phyloP scores from a whole-genome alignment of 2,329 filamentous ascomycete species.

The Hypocrella siamensis region DNA sequence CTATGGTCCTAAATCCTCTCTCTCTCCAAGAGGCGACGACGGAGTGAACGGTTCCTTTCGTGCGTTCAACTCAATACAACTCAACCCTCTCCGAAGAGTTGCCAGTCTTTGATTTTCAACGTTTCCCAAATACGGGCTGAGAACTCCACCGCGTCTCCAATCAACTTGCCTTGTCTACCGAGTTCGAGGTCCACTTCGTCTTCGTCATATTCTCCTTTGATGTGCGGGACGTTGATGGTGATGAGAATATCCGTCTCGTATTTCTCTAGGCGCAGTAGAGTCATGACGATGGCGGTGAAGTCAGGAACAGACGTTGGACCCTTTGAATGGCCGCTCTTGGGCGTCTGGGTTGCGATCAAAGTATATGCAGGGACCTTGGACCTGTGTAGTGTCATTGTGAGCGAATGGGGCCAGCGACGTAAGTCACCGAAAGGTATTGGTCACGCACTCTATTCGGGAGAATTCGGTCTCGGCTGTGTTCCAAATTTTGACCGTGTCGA shows the following conservation, averaged over 20 bases:
- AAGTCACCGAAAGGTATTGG: too few relatives aligned
- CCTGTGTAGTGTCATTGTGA: constrained; percentile 8
- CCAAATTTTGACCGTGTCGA: constrained; percentile 50
- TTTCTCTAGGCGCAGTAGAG: constrained; percentile 60
- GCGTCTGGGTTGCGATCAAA: constrained; percentile 49
- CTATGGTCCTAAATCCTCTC: too few relatives aligned
- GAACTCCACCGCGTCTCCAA: constrained; percentile 54
- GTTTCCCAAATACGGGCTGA: constrained; percentile 52
- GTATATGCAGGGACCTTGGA: constrained; percentile 45
- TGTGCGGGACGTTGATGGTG: constrained; percentile 77
- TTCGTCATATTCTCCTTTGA: constrained; percentile 56
- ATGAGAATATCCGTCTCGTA: constrained; percentile 70
- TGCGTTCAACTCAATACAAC: too few relatives aligned
- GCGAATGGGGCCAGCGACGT: neutral
- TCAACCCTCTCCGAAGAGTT: constrained; percentile 39
- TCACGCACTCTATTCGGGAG: constrained; percentile 33
- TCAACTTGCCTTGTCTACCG: constrained; percentile 49
- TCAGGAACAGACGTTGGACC: constrained; percentile 28
- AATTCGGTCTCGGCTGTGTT: constrained; percentile 47
- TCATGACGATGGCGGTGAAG: constrained; percentile 62
- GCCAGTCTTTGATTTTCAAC: constrained; percentile 70
- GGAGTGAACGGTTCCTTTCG: too few relatives aligned
- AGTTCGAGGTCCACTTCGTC: constrained; percentile 54
- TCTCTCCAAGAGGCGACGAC: too few relatives aligned
- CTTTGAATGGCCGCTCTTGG: constrained; percentile 17